Evolutionary conservation across 2,329 filamentous ascomycete species (phyloP).

Genomic region (Penicillium griseofulvum): DNA sequence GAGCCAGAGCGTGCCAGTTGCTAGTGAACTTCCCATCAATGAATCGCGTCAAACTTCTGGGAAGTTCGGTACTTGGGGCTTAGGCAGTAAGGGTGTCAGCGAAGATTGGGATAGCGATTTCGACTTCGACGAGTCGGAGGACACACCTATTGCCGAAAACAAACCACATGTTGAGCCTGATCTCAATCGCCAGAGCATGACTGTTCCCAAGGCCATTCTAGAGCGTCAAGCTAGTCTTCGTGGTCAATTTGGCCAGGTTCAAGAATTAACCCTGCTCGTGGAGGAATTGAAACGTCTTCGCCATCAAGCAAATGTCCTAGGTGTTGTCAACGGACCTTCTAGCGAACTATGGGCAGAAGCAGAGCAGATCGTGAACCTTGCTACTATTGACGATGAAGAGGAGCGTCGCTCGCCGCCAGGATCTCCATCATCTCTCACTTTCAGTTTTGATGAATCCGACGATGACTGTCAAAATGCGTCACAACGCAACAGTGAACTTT

Average conservation of each 20-base stretch:
- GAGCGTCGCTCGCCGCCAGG: constrained; percentile 49
- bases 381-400: constrained; percentile 63
- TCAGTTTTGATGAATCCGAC: constrained; percentile 59
- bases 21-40: constrained; percentile 51
- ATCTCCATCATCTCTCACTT: constrained; percentile 57
- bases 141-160: constrained; percentile 46
- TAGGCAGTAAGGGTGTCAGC: constrained; percentile 63
- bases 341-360: constrained; percentile 62
- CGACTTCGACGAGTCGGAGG: constrained; percentile 58
- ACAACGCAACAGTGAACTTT: constrained; percentile 33
- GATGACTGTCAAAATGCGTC: constrained; percentile 44
- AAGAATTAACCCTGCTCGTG: constrained; percentile 63
- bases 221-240: constrained; percentile 65
- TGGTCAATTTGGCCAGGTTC: constrained; percentile 62
- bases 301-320: constrained; percentile 53
- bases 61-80: constrained; percentile 66
- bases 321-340: constrained; percentile 54
- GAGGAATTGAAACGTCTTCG: constrained; percentile 64
- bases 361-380: constrained; percentile 65
- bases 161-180: constrained; percentile 23
- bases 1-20: constrained; percentile 64
- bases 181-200: constrained; percentile 35
- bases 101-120: constrained; percentile 70
- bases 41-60: constrained; percentile 51
- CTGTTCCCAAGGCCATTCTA: constrained; percentile 60